Base-by-base conservation (phyloP, 495 filamentous ascomycete genomes). In the Lepidopterella palustris region DNA sequence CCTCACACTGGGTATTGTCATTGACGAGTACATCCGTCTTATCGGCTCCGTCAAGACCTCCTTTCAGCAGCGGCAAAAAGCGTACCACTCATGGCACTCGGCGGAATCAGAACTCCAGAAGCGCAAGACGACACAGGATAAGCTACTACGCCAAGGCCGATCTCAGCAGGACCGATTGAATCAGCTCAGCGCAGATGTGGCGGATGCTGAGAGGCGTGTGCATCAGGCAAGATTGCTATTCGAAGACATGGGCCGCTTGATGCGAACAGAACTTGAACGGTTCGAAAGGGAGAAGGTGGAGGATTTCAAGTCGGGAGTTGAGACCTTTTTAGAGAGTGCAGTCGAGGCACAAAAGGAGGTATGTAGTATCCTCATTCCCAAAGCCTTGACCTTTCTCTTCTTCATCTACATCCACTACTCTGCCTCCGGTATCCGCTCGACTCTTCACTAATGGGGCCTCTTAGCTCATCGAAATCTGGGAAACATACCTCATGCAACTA, bases 301-400 rank as follows among this genome's bases (percentile, higher is more conserved):
- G 71, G 93, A 98, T 72, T 98, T 98, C 75, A 98, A 97, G 77
- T 92, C 87, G 60, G 95, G 90, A 0, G 92, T 98, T 1, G 93
- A 98, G 77, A 98, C 93, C 0, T 98, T 92, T 72, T 76, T 98
- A 63, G 93, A 98, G 75, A 88, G 92, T 59, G 89, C 92, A 6
- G 90, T 98, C 3, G 93, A 98, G 76, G 95, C 90, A 53, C 93
- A 98, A 77, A 98, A 98, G 76, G 93, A 98, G 87, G 93, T 92
- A 72, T 69, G 82, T 73, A 24, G 26, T 28, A 15, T 45, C n/a
- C 10, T 25, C 3, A 29, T 40, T 26, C 21, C 45, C 24, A 28
- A 32, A 45, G 32, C 32, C 18, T 48, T 40, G 6, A 53, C 24
- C 2, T 48, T 1, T 18, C n/a, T 28, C 1, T 58, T 48, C 20